Conservation (phyloP, 2,329 filamentous ascomycete species). For the Stagonosporopsis cucurbitacearum region DNA sequence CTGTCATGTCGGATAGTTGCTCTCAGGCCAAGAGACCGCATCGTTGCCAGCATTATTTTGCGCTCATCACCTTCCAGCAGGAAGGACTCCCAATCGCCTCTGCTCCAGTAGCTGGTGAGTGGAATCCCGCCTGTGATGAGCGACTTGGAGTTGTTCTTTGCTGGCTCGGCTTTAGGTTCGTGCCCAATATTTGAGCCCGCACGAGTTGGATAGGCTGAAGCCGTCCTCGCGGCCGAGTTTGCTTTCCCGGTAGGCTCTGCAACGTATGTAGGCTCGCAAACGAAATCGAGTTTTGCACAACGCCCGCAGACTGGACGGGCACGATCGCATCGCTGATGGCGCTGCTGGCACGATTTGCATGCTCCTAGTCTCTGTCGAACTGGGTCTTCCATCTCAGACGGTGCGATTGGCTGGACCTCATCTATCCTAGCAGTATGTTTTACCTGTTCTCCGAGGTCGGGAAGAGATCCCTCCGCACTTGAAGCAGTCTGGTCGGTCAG, state of each 20-base stretch:
- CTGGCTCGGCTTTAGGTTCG: not conserved
- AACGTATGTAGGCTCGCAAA: not conserved
- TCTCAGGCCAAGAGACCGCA: conserved; percentile 9
- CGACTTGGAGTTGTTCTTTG: not conserved
- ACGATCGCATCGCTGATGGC: conserved; percentile 64
- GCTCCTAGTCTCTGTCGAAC: conserved; percentile 3
- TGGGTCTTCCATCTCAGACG: not conserved
- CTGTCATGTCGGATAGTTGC: not conserved
- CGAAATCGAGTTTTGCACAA: conserved; percentile 60
- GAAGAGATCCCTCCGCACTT: not conserved
- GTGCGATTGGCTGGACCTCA: not conserved
- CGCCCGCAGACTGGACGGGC: conserved; percentile 73
- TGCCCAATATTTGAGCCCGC: too few relatives aligned
- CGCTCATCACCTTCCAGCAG: not conserved
- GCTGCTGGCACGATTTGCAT: conserved; percentile 8
- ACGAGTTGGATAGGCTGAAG: not conserved
- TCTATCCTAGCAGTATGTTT: not conserved
- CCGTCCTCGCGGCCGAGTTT: too few relatives aligned
- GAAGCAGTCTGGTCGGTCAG: not conserved
- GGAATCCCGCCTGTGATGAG: not conserved
- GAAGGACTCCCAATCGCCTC: not conserved
- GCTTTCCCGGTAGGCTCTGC: not conserved
- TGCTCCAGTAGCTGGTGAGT: conserved; percentile 2
- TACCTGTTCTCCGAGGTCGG: not conserved
- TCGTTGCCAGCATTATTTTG: not conserved